A percentile compares a stretch with the other conserved stretches of the same genome.
Evolutionary conservation across 2,329 filamentous ascomycete species (phyloP).

Genomic region (Dryadomyces quercivorus): DNA sequence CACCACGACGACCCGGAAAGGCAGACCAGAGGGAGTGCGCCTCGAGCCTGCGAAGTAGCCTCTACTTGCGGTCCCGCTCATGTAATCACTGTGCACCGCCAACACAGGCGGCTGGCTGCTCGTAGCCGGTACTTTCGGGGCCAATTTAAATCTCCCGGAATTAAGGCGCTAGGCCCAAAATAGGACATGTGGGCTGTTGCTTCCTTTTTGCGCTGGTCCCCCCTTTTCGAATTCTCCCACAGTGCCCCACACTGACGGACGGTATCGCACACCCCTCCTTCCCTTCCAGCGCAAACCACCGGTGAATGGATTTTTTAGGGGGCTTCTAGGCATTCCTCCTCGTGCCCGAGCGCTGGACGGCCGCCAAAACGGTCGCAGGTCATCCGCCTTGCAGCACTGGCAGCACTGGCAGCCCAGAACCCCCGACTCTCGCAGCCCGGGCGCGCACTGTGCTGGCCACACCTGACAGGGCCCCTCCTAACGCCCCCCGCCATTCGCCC

Average conservation of each 20-base stretch:
- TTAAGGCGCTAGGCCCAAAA: slow-evolving; percentile 9
- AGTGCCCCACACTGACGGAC: slow-evolving; percentile 4
- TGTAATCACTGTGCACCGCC: background rate
- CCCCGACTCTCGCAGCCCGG: background rate
- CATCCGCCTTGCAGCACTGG: background rate
- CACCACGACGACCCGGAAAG: background rate
- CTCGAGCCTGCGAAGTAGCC: background rate
- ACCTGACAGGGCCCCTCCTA: slow-evolving; percentile 1
- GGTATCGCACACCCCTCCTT: background rate
- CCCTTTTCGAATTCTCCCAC: slow-evolving; percentile 1
- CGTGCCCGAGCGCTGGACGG: background rate
- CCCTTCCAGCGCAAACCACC: background rate
- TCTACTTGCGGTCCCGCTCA: background rate
- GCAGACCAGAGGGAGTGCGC: background rate
- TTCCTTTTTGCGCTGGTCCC: slow-evolving; percentile 1
- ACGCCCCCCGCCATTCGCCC: slow-evolving; percentile 14
- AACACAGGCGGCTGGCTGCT: background rate
- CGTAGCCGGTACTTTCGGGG: slow-evolving; percentile 10
- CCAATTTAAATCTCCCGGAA: slow-evolving; percentile 14
- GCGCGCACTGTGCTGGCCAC: background rate
- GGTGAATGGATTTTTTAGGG: background rate
- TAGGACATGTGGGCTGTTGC: slow-evolving; percentile 5
- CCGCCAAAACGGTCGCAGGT: background rate
- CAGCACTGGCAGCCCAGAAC: too few relatives aligned
- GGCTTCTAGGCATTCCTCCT: slow-evolving; percentile 2